Base-by-base conservation (phyloP, 1,139 yeast species). In the Williopsis jadinii region DNA sequence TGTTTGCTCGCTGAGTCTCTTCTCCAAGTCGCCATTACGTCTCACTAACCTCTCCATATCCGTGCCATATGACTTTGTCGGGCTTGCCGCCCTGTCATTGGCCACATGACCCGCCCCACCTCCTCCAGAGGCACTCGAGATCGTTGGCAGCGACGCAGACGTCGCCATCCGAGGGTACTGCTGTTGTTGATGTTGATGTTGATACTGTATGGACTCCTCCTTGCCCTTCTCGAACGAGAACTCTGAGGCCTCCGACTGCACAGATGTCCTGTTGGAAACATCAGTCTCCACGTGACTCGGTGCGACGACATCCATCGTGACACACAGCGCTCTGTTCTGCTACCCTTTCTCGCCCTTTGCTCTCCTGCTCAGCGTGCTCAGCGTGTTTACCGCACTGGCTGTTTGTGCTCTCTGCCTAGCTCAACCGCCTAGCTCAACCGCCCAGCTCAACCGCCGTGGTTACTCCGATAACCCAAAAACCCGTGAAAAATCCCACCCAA, bases 181-280 rank as follows among this genome's bases (percentile, higher is more conserved):
- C 24, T 19, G 24, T 6, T 19, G 24, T 6, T 19, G 6, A 19
- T 19, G 24, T 19, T 19, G 24, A 19, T 19, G 24, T 19, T 19
- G 24, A 19, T 19, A 19, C 24, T 19, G 24, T 6, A 19, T 19
- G 24, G 24, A 6, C 4, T 19, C 24, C 6, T 19, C 24, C 24
- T 19, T 19, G 24, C 24, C 6, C 24, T 19, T 19, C 24, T 19
- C 24, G 34, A 50, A 49, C 2, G 54, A 50, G 36, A 52, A 51
- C 42, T 51, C 54, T 5, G 55, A 50, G 3, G 45, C 36, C 4
- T 42, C 45, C 2, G 55, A 51, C 11, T 45, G 48, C 3, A 45
- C 38, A 1, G 54, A 49, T 2, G 35, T 40, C 30, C 54, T 41
- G 19, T 50, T 46, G 5, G 45, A 40, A 11, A 5, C 24, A 15